Evolutionary conservation across 257 asterid genomes (phyloP).

Genomic region (Anisodus acutangulus): DNA sequence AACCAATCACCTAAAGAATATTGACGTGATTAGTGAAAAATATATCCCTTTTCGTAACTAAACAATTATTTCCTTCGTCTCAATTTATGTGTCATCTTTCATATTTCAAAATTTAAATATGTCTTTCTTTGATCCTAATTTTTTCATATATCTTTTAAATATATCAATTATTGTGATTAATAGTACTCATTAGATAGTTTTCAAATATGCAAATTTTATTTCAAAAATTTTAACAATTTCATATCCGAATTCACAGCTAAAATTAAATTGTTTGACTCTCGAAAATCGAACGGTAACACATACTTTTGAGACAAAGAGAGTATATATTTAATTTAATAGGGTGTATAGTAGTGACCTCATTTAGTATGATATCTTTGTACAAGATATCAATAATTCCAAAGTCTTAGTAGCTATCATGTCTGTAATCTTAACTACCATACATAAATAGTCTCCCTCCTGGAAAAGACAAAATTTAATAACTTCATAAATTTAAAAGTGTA

Average conservation of each 20-base stretch:
- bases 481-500: neutral
- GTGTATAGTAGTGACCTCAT: neutral
- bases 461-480: neutral
- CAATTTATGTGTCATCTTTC: no score
- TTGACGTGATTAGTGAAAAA: neutral
- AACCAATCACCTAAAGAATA: constrained; percentile 7
- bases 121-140: no score
- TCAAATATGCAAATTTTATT: no score
- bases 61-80: neutral
- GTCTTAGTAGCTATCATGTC: neutral
- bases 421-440: neutral
- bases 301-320: no score
- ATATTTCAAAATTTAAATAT: no score
- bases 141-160: no score
- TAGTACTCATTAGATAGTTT: no score
- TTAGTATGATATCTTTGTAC: neutral
- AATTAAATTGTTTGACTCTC: no score
- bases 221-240: no score
- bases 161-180: no score
- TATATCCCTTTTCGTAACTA: neutral
- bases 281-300: no score
- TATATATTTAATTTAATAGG: neutral
- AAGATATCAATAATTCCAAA: neutral
- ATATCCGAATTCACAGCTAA: no score
- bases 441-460: neutral